Base-by-base conservation (phyloP, 257 asterid genomes). In the Verbena officinalis region DNA sequence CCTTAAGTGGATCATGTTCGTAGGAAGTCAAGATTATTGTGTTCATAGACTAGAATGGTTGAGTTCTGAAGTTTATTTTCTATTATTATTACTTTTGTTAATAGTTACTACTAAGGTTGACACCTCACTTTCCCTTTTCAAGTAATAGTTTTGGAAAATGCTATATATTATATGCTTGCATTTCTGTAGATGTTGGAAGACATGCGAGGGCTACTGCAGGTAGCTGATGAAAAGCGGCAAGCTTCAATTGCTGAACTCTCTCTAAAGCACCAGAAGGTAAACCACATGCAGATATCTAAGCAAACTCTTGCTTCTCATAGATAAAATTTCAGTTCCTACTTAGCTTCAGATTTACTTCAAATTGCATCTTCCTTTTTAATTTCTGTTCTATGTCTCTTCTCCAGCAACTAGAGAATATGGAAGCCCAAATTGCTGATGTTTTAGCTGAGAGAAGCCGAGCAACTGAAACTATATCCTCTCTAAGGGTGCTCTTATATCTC, bases 381-480 rank as follows among this genome's bases (percentile, higher is more conserved):
- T n/a, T 71, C 20, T 23, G 60, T 72, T 59, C 27, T 45, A 4
- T 55, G 30, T 69, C 62, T 67, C 9, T 68, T 31, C 43, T 53
- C 64, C 87, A 93, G 99, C 90, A 93, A 87, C 81, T 83, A 62
- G 95, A 90, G 78, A 76, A 77, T 75, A 62, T 93, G 83, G 89
- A 93, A 73, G 92, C 90, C 73, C 97, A 93, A 75, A 78, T 88
- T 69, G 72, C 95, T 50, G 99, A 90, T 65, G 80, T 81, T 72
- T 79, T 81, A 77, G 80, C 90, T 65, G 99, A 93, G 77, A 79
- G 88, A 80, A 79, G 73, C 76, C 86, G 85, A 81, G 90, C 95
- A 78, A 74, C 83, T 69, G 99, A 88, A 81, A 83, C 95, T 65
- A 84, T 93, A 56, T 84, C 95, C 55, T 81, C 89, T 67, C 84